phyloP scores from a whole-genome alignment of 1,139 yeast genomes.

The Suhomyces wounanorum region DNA sequence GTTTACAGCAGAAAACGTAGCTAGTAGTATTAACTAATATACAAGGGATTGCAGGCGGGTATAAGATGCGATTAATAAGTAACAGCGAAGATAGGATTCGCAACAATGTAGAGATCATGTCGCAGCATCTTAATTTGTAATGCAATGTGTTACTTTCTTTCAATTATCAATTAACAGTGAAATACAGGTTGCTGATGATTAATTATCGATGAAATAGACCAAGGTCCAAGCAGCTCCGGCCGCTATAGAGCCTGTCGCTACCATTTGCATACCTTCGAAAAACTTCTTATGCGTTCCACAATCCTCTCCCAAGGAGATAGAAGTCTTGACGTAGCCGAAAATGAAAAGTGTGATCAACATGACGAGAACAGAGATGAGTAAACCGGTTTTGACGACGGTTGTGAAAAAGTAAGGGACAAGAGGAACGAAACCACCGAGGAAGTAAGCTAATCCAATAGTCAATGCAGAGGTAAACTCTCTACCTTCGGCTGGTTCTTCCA shows the following conservation, averaged over 20 bases:
- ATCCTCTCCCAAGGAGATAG: conserved; percentile 80
- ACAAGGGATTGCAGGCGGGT: not conserved
- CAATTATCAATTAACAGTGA: not conserved
- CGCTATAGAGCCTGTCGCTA: conserved; percentile 88
- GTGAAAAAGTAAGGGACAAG: conserved; percentile 80
- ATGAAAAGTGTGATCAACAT: conserved; percentile 85
- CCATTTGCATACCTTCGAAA: conserved; percentile 87
- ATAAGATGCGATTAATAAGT: not conserved
- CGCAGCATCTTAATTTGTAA: not conserved
- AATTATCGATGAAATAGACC: conserved; percentile 69
- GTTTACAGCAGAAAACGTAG: not conserved
- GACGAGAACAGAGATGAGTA: conserved; percentile 70
- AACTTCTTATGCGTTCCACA: conserved; percentile 63
- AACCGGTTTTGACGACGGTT: conserved; percentile 69
- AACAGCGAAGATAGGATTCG: not conserved
- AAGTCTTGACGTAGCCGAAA: conserved; percentile 85
- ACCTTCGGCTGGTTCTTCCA: conserved; percentile 80
- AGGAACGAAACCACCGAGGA: conserved; percentile 82
- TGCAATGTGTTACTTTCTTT: not conserved
- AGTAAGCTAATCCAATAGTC: conserved; percentile 74
- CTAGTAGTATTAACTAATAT: not conserved
- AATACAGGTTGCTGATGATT: not conserved
- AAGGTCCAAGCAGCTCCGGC: conserved; percentile 97
- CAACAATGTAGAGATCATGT: not conserved
- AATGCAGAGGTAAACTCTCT: conserved; percentile 75